These are phyloP conservation scores for Silene coronaria DNA, from an alignment of 179 eudicot species.

Conservation along the genomic window DNA sequence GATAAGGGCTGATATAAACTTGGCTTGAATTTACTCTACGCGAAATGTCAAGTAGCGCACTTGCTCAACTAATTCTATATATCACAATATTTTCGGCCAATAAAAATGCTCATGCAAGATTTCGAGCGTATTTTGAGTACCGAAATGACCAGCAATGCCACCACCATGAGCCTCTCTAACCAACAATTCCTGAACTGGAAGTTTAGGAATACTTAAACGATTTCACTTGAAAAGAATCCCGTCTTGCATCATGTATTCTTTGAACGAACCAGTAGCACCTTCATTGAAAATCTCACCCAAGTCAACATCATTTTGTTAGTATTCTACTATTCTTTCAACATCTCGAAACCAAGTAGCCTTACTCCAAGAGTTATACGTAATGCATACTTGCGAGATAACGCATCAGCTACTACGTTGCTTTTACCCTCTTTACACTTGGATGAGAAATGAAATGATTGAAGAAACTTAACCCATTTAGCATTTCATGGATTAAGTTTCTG, in stretches of 20 bases:
- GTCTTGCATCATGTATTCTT: background rate
- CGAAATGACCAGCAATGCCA: no score
- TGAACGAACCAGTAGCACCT: background rate
- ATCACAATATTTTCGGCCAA: no score
- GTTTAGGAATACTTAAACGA: no score
- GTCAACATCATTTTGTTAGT: background rate
- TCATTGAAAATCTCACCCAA: background rate
- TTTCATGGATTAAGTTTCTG: background rate
- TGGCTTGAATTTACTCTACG: background rate
- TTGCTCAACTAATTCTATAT: no score
- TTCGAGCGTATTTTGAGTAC: no score
- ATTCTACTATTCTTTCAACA: no score
- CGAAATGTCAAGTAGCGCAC: background rate
- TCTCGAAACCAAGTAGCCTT: no score
- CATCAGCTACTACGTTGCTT: background rate
- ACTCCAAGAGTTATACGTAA: no score
- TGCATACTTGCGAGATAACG: background rate
- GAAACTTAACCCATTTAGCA: background rate
- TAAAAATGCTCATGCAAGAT: no score
- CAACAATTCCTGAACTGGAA: no score
- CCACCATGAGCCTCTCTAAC: no score
- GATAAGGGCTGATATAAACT: background rate
- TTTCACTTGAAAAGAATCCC: background rate
- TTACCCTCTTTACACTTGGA: background rate
- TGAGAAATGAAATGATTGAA: background rate